These are phyloP conservation scores for Schizophyllum amplum DNA, from an alignment of 1,284 basidiomycete species.

Conservation along the genomic window DNA sequence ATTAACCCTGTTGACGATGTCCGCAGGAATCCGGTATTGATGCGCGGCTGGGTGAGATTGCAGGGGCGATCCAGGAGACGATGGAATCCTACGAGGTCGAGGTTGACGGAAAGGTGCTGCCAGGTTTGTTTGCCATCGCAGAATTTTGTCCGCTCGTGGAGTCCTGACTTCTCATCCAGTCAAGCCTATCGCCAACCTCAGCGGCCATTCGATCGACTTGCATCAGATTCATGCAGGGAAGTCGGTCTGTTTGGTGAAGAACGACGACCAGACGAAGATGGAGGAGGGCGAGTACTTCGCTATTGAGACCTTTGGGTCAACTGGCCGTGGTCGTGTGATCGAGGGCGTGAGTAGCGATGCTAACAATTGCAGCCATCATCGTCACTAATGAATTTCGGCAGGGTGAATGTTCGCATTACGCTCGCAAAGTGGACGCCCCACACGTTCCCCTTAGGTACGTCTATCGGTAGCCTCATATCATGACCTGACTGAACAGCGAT, in stretches of 20 bases:
- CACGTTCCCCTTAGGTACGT: conserved; percentile 60
- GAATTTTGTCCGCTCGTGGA: conserved; percentile 1
- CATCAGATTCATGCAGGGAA: conserved; percentile 90
- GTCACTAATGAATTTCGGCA: conserved; percentile 23
- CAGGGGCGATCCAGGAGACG: conserved; percentile 90
- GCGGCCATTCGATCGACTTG: conserved; percentile 85
- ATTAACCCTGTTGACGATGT: conserved; percentile 3
- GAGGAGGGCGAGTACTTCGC: conserved; percentile 99
- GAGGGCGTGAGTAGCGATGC: conserved; percentile 57
- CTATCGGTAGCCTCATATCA: background rate
- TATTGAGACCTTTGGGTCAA: conserved; percentile 98
- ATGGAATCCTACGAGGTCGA: conserved; percentile 99
- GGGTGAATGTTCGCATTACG: conserved; percentile 96
- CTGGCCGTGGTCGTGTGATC: conserved; percentile 89
- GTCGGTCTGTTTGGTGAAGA: conserved; percentile 86
- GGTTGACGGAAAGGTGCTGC: conserved; percentile 76
- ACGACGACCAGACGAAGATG: conserved; percentile 90
- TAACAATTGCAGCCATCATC: too few species aligned
- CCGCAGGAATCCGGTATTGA: conserved; percentile 93
- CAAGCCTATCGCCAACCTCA: conserved; percentile 86
- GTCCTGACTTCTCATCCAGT: conserved; percentile 37
- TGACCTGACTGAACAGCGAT: conserved; percentile 6
- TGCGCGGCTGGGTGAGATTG: conserved; percentile 89
- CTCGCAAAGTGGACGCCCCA: conserved; percentile 62
- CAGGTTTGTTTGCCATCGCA: conserved; percentile 45